These are phyloP conservation scores for Mycena rosella DNA, from an alignment of 768 basidiomycete genomes.

Conservation along the genomic window DNA sequence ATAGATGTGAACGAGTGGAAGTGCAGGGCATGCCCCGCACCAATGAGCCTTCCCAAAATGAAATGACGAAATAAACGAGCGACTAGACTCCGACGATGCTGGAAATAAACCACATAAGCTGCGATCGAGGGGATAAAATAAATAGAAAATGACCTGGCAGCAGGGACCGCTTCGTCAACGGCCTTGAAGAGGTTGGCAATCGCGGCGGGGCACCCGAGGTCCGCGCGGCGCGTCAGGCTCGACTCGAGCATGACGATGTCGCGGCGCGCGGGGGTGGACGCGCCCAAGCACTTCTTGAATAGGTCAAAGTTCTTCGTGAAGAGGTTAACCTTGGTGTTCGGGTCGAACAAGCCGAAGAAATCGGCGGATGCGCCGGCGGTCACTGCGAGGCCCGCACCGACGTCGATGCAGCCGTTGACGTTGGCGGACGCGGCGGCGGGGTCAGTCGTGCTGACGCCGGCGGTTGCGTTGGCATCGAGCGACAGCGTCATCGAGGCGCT, in stretches of 20 bases:
- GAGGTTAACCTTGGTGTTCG: constrained; percentile 44
- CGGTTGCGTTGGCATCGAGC: constrained; percentile 33
- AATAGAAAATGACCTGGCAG: constrained; percentile 12
- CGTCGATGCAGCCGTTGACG: constrained; percentile 52
- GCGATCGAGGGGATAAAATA: too few relatives aligned
- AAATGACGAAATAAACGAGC: neutral
- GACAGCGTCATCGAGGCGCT: constrained; percentile 42
- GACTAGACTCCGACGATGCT: constrained; percentile 5
- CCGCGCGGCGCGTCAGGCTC: constrained; percentile 22
- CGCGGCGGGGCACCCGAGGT: constrained; percentile 28
- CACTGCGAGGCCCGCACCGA: constrained; percentile 50
- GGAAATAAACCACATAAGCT: neutral
- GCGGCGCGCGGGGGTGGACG: constrained; percentile 13
- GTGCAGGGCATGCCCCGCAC: neutral
- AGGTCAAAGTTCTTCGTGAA: constrained; percentile 54
- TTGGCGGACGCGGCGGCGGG: constrained; percentile 16
- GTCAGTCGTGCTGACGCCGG: constrained; percentile 19
- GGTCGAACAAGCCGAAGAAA: constrained; percentile 57
- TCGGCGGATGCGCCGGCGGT: constrained; percentile 54
- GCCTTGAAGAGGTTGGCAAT: constrained; percentile 24
- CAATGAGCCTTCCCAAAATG: neutral
- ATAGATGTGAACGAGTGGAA: constrained; percentile 7
- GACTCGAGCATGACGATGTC: constrained; percentile 10
- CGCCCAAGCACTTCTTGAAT: constrained; percentile 44
- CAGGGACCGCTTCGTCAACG: constrained; percentile 18